phyloP scores from a whole-genome alignment of 176 grass and related monocot species.

The Saccharum officinarum region DNA sequence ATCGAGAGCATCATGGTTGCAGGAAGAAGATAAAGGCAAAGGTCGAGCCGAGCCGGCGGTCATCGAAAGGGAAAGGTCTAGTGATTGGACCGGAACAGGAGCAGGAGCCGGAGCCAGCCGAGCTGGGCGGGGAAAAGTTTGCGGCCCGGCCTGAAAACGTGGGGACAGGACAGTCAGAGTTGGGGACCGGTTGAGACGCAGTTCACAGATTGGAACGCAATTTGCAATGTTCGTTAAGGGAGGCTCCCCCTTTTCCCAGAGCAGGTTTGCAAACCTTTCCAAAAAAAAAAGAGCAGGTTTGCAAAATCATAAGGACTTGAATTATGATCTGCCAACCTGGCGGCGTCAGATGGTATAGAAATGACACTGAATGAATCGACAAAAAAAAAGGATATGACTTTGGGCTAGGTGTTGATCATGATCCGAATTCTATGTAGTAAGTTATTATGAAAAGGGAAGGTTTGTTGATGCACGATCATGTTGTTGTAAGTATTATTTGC shows the following conservation, averaged over 20 bases:
- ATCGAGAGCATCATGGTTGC: neutral
- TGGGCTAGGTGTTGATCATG: neutral
- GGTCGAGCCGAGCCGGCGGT: slow-evolving; percentile 12
- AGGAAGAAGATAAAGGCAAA: slow-evolving; percentile 38
- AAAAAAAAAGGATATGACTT: neutral
- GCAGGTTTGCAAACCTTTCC: too few species aligned
- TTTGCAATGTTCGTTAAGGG: neutral
- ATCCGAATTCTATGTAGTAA: neutral
- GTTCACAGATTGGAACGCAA: slow-evolving; percentile 21
- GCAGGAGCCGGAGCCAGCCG: neutral
- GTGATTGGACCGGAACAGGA: slow-evolving; percentile 42
- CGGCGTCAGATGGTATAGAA: neutral
- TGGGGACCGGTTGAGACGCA: slow-evolving; percentile 35
- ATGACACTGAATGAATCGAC: neutral
- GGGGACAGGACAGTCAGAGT: slow-evolving; percentile 46
- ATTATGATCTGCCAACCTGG: neutral
- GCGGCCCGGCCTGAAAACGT: slow-evolving; percentile 37
- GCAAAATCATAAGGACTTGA: neutral
- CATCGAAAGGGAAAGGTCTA: slow-evolving; percentile 45
- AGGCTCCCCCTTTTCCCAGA: neutral
- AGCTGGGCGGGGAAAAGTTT: neutral
- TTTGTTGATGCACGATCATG: neutral
- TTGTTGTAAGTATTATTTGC: neutral
- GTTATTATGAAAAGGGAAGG: neutral
- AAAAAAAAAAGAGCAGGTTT: too few species aligned